Evolutionary conservation across 139 green algal species (phyloP), one percentile per base, ranked within the genome.

Genomic region (Chlamydomonas sp.): DNA sequence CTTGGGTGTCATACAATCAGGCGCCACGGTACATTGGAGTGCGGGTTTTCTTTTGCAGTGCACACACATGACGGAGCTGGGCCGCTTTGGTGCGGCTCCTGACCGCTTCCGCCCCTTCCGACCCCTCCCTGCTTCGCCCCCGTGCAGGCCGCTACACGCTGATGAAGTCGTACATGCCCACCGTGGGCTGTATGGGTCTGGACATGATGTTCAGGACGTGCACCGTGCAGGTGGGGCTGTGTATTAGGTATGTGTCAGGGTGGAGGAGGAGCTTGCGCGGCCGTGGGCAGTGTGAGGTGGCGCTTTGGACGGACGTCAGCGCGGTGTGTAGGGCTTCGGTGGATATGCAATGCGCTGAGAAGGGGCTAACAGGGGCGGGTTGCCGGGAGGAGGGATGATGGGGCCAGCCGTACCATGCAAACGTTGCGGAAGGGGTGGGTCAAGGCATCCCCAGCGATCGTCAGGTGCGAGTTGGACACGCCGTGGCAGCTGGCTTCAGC

Each of bases 151-250:
- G 92, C 63, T 94, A 94, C 88, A 82, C 88, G 57, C 86, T 96
- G 67, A 96, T 96, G 94, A 95, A 91, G 85, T 31, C 89, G 3
- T 98, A 99, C 95, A 99, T 99, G 97, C 97, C 97, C n/a, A 99
- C 90, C 8, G 92, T 96, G 0, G 98, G 98, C 63, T 95, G 72
- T 17, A 92, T 98, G 81, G 98, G 98, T 0, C 94, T 97, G 68
- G 98, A 99, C 93, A 99, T 99, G 98, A 99, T 99, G 98, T 99
- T 99, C 91, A 92, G 98, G 16, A 99, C 97, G 2, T 98, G 95
- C 91, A 99, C 98, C 20, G 96, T 99, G 58, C 98, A 99, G 95
- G 94, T 95, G 49, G 2, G 78, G 6, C 4, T 5, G 73, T n/a
- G n/a, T n/a, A n/a, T n/a, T n/a, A n/a, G n/a, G n/a, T n/a, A n/a